Percentiles rank a stretch among this genome's conserved stretches.
Evolutionary conservation across 768 basidiomycete species (phyloP).

Genomic region (Kwoniella botswanensis): DNA sequence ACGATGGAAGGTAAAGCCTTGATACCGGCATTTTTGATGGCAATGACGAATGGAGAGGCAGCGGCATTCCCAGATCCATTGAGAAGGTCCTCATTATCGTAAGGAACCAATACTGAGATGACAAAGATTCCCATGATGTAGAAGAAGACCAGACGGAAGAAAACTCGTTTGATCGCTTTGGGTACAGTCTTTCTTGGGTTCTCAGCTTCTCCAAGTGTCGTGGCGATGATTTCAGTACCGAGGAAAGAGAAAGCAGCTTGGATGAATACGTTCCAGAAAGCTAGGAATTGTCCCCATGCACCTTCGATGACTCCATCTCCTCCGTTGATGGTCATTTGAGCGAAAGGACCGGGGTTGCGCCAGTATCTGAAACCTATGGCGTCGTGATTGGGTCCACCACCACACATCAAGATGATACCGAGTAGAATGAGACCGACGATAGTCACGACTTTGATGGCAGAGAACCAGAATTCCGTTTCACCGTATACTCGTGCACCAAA

Average conservation of each 20-base stretch:
- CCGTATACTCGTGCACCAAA: slow-evolving; percentile 62
- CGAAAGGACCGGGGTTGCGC: slow-evolving; percentile 52
- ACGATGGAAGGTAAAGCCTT: slow-evolving; percentile 55
- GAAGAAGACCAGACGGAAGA: slow-evolving; percentile 55
- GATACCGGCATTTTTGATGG: slow-evolving; percentile 57
- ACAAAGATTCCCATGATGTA: slow-evolving; percentile 52
- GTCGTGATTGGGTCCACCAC: slow-evolving; percentile 55
- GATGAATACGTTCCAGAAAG: slow-evolving; percentile 56
- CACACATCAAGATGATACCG: slow-evolving; percentile 54
- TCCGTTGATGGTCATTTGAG: slow-evolving; percentile 32
- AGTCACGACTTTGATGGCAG: slow-evolving; percentile 62
- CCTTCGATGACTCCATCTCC: slow-evolving; percentile 43
- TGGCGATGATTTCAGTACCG: slow-evolving; percentile 55
- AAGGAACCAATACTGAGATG: slow-evolving; percentile 56
- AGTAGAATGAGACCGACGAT: slow-evolving; percentile 59
- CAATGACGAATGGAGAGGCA: slow-evolving; percentile 58
- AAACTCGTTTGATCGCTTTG: slow-evolving; percentile 56
- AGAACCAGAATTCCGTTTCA: slow-evolving; percentile 66
- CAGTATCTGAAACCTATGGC: slow-evolving; percentile 57
- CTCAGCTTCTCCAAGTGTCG: slow-evolving; percentile 48
- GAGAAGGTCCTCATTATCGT: slow-evolving; percentile 47
- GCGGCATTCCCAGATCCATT: slow-evolving; percentile 45
- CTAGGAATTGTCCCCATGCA: slow-evolving; percentile 50
- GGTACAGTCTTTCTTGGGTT: slow-evolving; percentile 56
- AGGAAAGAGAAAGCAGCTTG: slow-evolving; percentile 54